Evolutionary conservation across 768 basidiomycete genomes (phyloP), one percentile per base, ranked within the genome.

Genomic region (Coprinopsis strossmayeri): DNA sequence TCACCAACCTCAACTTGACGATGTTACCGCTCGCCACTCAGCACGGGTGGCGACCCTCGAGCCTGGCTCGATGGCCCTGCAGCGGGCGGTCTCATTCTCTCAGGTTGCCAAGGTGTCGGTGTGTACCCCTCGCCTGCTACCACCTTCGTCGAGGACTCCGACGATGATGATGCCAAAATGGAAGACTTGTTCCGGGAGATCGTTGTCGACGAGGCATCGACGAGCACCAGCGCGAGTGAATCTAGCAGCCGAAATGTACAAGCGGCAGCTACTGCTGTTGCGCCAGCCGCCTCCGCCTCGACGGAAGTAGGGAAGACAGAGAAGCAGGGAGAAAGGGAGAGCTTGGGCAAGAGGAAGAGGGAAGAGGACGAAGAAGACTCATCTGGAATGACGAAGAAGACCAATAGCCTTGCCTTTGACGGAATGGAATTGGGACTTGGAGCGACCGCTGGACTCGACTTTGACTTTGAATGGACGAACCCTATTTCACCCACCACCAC

Each of bases 21-120:
- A 58, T 48, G 74, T 83, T 63, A 68, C 86, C 82, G 87, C 90
- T 92, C 82, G 90, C 90, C 90, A 92, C 84, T 84, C 87, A 85
- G 90, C 90, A 92, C 90, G 90, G 90, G 85, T 92, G 90, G 90
- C 79, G 90, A 82, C 77, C 81, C 77, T 76, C 73, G 75, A 69
- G 63, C 68, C 67, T 69, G 61, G 75, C 59, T 69, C 76, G 74
- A 74, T 80, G 83, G 74, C 90, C 90, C 87, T 83, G 90, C 90
- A 92, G 90, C 90, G 89, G 90, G 89, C 87, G 86, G 83, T 54
- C 45, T 18, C 54, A 18, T 49, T 51, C 44, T 49, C 51, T 18
- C 39, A 57, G 61, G 51, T 54, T 15, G 45, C 59, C 45, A 54
- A 57, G 48, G 35, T 58, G 35, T 49, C 57, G 55, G 53, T 54